These are phyloP conservation scores for Phialophora tarda DNA, from an alignment of 2,329 filamentous ascomycete species.

Conservation along the genomic window DNA sequence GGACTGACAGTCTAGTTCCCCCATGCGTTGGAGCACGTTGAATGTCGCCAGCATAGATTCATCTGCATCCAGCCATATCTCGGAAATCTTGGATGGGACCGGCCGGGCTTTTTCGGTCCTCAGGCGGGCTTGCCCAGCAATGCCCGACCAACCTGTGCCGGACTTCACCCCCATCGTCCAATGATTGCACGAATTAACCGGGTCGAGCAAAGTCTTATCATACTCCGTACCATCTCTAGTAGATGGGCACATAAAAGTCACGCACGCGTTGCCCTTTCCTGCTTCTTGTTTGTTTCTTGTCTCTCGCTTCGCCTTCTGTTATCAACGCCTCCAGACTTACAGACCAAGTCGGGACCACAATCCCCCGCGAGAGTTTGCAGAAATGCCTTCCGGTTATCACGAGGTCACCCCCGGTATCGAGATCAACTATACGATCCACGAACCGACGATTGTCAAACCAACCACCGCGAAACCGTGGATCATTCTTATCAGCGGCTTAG, in stretches of 20 bases:
- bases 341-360: background rate
- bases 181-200: background rate
- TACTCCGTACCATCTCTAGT: background rate
- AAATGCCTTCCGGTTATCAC: slow-evolving; percentile 13
- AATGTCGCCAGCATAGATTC: too few relatives aligned
- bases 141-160: slow-evolving; percentile 10
- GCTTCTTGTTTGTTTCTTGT: slow-evolving; percentile 13
- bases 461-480: slow-evolving; percentile 9
- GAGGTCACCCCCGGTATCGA: slow-evolving; percentile 4
- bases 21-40: too few relatives aligned
- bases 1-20: too few relatives aligned
- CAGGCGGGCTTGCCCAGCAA: slow-evolving; percentile 6
- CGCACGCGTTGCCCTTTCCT: slow-evolving; percentile 5
- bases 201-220: slow-evolving; percentile 8
- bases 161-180: slow-evolving; percentile 4
- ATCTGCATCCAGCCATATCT: too few relatives aligned
- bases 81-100: background rate
- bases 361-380: slow-evolving; percentile 4
- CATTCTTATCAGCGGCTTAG: slow-evolving; percentile 11
- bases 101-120: background rate
- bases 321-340: slow-evolving; percentile 7
- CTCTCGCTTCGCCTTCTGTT: slow-evolving; percentile 6
- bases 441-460: slow-evolving; percentile 5
- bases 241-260: slow-evolving; percentile 5
- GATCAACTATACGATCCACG: slow-evolving; percentile 16